phyloP scores from a whole-genome alignment of 129 eudicot species.

The Gnaphalium uliginosum region DNA sequence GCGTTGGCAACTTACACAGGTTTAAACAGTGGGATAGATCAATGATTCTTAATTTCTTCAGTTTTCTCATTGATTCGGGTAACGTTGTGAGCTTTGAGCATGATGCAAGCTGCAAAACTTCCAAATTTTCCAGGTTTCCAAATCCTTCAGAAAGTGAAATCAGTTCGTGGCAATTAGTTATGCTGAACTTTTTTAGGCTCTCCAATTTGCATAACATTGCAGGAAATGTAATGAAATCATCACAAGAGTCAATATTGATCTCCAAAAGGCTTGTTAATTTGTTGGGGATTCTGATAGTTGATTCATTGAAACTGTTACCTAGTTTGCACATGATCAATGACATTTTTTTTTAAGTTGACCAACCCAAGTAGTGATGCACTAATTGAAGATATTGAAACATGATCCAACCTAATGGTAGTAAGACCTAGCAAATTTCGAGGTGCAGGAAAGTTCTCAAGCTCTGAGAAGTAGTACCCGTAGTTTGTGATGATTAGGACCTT shows the following conservation, averaged over 20 bases:
- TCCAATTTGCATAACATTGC: background rate
- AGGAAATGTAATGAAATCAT: slow-evolving; percentile 10
- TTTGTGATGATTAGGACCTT: slow-evolving; percentile 47
- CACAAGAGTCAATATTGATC: slow-evolving; percentile 1
- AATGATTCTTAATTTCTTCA: slow-evolving; percentile 16
- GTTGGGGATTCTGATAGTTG: background rate
- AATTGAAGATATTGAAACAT: slow-evolving; percentile 37
- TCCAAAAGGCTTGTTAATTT: background rate
- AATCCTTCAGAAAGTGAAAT: slow-evolving; percentile 19
- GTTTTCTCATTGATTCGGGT: slow-evolving; percentile 35
- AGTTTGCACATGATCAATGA: slow-evolving; percentile 32
- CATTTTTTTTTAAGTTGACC: slow-evolving; percentile 35
- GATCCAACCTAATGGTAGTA: slow-evolving; percentile 38
- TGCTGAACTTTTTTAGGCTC: slow-evolving; percentile 13
- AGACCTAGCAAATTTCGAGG: slow-evolving; percentile 27
- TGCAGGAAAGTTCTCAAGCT: slow-evolving; percentile 29
- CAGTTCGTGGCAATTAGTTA: slow-evolving; percentile 21
- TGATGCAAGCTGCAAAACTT: slow-evolving; percentile 24
- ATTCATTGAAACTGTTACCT: slow-evolving; percentile 16
- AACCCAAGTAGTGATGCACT: slow-evolving; percentile 19
- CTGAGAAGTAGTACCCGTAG: slow-evolving; percentile 35
- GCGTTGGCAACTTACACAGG: slow-evolving; percentile 13
- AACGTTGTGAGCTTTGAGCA: slow-evolving; percentile 27
- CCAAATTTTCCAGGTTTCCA: slow-evolving; percentile 15
- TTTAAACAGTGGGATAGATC: slow-evolving; percentile 39